Conservation (phyloP, 805 yeast genomes). For the Kazachstania kunashirensis region DNA sequence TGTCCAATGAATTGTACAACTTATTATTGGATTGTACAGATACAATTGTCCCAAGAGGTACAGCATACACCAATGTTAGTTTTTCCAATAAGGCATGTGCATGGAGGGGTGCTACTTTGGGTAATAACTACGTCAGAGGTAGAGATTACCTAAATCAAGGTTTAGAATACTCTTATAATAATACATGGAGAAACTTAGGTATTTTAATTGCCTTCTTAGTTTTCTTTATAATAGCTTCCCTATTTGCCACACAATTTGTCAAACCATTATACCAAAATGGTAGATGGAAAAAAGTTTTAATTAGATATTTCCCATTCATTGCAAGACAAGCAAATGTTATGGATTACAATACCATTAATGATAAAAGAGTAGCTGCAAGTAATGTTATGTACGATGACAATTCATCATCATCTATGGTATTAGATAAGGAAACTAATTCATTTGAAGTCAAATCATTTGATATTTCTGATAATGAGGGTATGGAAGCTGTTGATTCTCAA, state of each 20-base stretch:
- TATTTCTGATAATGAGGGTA: not conserved
- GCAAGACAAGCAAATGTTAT: not conserved
- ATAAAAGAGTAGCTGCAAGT: no score
- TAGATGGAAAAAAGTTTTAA: slow-evolving; percentile 1
- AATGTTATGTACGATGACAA: not conserved
- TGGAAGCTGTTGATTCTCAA: slow-evolving; percentile 10
- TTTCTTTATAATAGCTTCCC: slow-evolving; percentile 27
- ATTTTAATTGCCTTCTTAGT: slow-evolving; percentile 43
- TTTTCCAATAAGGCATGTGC: slow-evolving; percentile 41
- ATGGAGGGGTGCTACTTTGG: slow-evolving; percentile 51
- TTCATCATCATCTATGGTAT: not conserved
- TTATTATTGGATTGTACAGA: slow-evolving; percentile 44
- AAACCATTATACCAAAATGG: slow-evolving; percentile 17
- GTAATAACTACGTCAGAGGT: slow-evolving; percentile 45
- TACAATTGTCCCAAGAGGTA: slow-evolving; percentile 53
- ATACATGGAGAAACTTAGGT: slow-evolving; percentile 76
- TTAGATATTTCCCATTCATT: slow-evolving; percentile 2
- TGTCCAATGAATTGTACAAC: slow-evolving; percentile 56
- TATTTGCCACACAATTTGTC: slow-evolving; percentile 27
- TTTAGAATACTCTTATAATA: slow-evolving; percentile 42
- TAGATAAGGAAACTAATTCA: not conserved
- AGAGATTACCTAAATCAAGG: slow-evolving; percentile 40
- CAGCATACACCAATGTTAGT: slow-evolving; percentile 36
- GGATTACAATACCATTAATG: not conserved
- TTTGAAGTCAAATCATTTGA: not conserved